Conservation (phyloP, 805 yeast species). For the Saccharomycodes ludwigii region DNA sequence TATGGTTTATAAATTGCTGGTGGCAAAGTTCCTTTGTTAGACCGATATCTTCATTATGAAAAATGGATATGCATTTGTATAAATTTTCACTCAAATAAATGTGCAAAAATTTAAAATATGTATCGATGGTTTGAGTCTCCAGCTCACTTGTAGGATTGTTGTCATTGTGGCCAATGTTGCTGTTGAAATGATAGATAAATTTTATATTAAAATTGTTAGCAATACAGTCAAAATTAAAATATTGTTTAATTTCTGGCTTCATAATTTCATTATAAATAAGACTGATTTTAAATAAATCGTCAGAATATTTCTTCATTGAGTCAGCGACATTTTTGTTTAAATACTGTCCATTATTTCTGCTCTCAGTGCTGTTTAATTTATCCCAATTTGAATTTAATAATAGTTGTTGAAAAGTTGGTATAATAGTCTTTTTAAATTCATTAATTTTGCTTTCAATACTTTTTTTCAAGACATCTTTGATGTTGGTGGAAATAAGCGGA, state of each 20-base stretch:
- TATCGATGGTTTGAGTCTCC: conserved; percentile 36
- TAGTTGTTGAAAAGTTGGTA: too few relatives aligned
- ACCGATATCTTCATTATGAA: conserved; percentile 24
- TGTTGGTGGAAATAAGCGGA: too few relatives aligned
- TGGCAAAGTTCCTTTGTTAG: conserved; percentile 22
- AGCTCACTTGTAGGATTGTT: conserved; percentile 22
- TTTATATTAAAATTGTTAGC: conserved; percentile 34
- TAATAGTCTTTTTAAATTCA: too few relatives aligned
- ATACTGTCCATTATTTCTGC: too few relatives aligned
- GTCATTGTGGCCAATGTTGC: conserved; percentile 26
- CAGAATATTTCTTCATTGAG: too few relatives aligned
- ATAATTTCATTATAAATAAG: conserved; percentile 9
- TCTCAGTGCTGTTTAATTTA: too few relatives aligned
- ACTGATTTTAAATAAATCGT: too few relatives aligned
- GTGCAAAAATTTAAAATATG: conserved; percentile 38
- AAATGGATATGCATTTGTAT: conserved; percentile 27
- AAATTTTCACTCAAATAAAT: conserved; percentile 32
- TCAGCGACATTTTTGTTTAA: too few relatives aligned
- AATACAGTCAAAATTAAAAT: conserved; percentile 37
- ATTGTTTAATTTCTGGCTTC: conserved; percentile 11
- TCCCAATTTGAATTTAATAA: too few relatives aligned
- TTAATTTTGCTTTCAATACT: too few relatives aligned
- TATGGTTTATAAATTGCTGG: conserved; percentile 27
- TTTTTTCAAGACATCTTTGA: too few relatives aligned
- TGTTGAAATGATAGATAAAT: conserved; percentile 43